These are phyloP conservation scores for Zygoascus biomembranicola DNA, from an alignment of 805 yeast genomes.

Conservation along the genomic window DNA sequence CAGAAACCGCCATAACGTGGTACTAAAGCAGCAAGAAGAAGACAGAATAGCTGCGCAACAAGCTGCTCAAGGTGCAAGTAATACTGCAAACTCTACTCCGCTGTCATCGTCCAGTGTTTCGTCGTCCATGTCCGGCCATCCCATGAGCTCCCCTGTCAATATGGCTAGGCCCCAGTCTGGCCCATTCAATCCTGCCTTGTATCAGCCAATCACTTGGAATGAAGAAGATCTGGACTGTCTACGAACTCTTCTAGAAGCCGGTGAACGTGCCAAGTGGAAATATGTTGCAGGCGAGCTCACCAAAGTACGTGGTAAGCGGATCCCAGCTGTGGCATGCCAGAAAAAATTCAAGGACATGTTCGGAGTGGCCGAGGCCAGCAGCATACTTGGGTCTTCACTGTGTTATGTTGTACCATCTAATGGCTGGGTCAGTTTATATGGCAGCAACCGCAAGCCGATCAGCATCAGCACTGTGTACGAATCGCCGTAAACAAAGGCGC, in stretches of 20 bases:
- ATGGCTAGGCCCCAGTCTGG: not conserved
- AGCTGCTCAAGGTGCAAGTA: conserved; percentile 30
- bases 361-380: conserved; percentile 44
- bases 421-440: conserved; percentile 38
- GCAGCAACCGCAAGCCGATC: not conserved
- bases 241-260: conserved; percentile 39
- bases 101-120: not conserved
- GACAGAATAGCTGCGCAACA: conserved; percentile 63
- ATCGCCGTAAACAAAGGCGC: not conserved
- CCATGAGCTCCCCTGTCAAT: not conserved
- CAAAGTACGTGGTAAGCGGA: conserved; percentile 30
- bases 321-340: conserved; percentile 45
- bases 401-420: conserved; percentile 42
- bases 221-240: conserved; percentile 40
- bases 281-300: conserved; percentile 38
- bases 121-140: not conserved
- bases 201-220: conserved; percentile 27
- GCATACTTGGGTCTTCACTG: conserved; percentile 41
- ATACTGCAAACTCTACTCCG: not conserved
- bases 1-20: not conserved
- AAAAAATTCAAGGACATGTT: conserved; percentile 47
- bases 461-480: not conserved
- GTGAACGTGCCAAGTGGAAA: conserved; percentile 54
- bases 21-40: conserved; percentile 45
- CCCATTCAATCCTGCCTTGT: not conserved